Conservation (phyloP, 306 rosid species). For the Sphenostylis stenocarpa region DNA sequence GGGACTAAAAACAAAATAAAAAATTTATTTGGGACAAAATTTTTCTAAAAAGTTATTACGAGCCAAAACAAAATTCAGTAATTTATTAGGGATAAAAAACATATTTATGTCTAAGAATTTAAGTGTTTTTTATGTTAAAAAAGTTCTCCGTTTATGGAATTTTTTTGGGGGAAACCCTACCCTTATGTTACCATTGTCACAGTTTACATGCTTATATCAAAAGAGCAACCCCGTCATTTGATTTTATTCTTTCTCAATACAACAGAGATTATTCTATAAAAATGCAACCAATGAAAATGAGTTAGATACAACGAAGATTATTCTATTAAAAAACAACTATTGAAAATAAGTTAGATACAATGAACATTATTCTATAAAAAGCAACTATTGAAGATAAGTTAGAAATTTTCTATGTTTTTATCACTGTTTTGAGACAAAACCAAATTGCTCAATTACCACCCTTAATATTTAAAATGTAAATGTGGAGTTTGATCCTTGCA, state of each 20-base stretch:
- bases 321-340: too few species aligned
- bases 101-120: background rate
- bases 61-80: too few species aligned
- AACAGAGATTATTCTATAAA: background rate
- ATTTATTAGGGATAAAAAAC: too few species aligned
- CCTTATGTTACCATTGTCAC: background rate
- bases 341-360: too few species aligned
- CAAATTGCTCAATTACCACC: background rate
- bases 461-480: background rate
- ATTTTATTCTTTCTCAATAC: background rate
- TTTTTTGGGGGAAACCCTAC: background rate
- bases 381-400: conserved; percentile 11
- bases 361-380: too few species aligned
- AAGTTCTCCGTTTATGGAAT: background rate
- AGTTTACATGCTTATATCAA: background rate
- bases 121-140: conserved; percentile 12
- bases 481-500: conserved; percentile 3
- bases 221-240: background rate
- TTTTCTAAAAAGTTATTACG: too few species aligned
- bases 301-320: too few species aligned
- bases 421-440: conserved; percentile 20
- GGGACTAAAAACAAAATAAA: too few species aligned
- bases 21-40: too few species aligned
- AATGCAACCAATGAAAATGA: too few species aligned
- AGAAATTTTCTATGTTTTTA: background rate